Conservation (phyloP, 75 land plant species). For the Adiantum capillusveneris region DNA sequence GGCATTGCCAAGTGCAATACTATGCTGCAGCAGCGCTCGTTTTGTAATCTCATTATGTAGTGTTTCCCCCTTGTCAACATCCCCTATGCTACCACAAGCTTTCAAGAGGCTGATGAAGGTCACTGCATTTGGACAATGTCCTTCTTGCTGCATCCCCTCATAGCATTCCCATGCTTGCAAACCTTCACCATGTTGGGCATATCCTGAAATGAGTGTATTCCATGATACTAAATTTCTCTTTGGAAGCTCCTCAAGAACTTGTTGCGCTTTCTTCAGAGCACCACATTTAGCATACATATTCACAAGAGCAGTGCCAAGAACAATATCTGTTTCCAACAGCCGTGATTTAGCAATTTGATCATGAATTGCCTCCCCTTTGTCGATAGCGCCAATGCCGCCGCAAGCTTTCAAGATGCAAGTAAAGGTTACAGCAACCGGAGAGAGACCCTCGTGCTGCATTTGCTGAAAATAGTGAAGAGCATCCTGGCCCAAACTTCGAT, state of each 20-base stretch:
- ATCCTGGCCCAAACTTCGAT: background rate
- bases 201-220: slow-evolving; percentile 1
- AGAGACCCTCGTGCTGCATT: background rate
- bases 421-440: background rate
- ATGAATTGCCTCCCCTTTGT: background rate
- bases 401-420: background rate
- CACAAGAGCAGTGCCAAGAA: background rate
- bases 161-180: background rate
- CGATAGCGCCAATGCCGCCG: background rate
- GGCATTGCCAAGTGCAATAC: too few relatives aligned
- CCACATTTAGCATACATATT: slow-evolving; percentile 3
- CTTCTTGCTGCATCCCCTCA: background rate
- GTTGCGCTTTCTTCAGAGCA: background rate
- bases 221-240: background rate
- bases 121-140: background rate
- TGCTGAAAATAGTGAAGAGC: background rate
- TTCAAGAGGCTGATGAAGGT: background rate
- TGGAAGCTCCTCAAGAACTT: background rate
- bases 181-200: background rate
- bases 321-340: background rate
- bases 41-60: background rate
- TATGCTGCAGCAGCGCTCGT: background rate
- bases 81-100: background rate
- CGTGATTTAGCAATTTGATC: background rate
- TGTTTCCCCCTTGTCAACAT: background rate